Evolutionary conservation across 768 basidiomycete genomes (phyloP).

Genomic region (Calocybe gangraenosa): DNA sequence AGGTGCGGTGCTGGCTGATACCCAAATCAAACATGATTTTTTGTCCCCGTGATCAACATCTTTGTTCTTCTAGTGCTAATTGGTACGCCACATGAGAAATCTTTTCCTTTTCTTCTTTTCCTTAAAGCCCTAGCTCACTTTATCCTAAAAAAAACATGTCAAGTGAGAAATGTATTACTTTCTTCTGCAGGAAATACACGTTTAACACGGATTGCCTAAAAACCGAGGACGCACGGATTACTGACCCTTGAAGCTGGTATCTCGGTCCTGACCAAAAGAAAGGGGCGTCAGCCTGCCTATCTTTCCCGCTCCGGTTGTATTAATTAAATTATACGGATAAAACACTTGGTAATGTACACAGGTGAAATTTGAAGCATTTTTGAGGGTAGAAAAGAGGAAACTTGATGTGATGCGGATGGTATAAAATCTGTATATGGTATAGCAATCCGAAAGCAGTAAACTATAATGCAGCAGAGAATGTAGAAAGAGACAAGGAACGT

Average conservation of each 20-base stretch:
- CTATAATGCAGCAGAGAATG: not conserved
- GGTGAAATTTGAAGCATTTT: not conserved
- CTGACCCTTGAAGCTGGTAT: not conserved
- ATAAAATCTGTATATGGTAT: constrained; percentile 2
- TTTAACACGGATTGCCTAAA: no score
- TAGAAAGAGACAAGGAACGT: not conserved
- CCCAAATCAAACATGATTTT: no score
- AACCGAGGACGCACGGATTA: not conserved
- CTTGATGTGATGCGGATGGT: constrained; percentile 7
- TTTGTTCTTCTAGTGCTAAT: constrained; percentile 6
- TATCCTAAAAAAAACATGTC: not conserved
- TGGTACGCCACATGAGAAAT: constrained; percentile 15
- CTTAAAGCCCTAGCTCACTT: not conserved
- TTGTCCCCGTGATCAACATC: constrained; percentile 1
- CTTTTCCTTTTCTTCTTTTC: not conserved
- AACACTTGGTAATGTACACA: constrained; percentile 14
- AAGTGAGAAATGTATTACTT: not conserved
- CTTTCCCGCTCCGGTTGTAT: not conserved
- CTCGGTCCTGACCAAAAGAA: not conserved
- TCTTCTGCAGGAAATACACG: no score
- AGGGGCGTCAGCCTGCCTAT: not conserved
- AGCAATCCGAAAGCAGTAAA: not conserved
- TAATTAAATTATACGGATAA: constrained; percentile 2
- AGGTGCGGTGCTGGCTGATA: no score
- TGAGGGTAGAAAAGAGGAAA: not conserved